Evolutionary conservation across 768 basidiomycete species (phyloP), one percentile per base, ranked within the genome.

Genomic region (Lentinula edodes): DNA sequence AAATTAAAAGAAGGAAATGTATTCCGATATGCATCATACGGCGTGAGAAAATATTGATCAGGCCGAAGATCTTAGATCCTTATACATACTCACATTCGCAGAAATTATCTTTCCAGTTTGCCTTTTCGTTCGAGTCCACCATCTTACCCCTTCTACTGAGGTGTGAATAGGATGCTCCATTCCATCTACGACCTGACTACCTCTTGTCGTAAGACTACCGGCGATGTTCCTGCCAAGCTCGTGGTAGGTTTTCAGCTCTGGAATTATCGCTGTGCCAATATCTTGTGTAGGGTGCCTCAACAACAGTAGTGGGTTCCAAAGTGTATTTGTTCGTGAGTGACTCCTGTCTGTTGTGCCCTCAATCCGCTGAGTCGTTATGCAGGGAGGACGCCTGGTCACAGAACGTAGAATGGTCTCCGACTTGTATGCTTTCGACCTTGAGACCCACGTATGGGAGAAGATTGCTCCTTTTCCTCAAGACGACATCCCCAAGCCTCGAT

Each of bases 181-280:
- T 91, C 92, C 54, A 91, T 95, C 66, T 91, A 91, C 68, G 93
- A 95, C 76, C 79, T 95, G 67, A 93, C 92, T 9, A 93, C 93
- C 1, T 91, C 86, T 70, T 90, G 89, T 70, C 83, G 90, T 64
- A 87, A 87, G 71, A 91, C 93, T 0, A 83, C 82, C 0, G 94
- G 93, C 51, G 88, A 93, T 81, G 87, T 94, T 20, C 93, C 94
- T 10, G 86, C 91, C 48, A 92, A 89, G 70, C 87, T 95, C 48
- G 90, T 95, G 62, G 92, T 92, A 78, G 62, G 90, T 80, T 8
- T 54, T 38, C 34, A 18, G 55, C n/a, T 38, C 48, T 3, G 48
- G 20, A 16, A 23, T 23, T 36, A 48, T 59, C 58, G 41, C 56
- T n/a, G 13, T 43, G 45, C 41, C 45, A 43, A 43, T 45, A 52